Percentiles rank a stretch among this genome's conserved stretches.
Conservation (phyloP, 805 yeast genomes). For the Suhomyces sp. region DNA sequence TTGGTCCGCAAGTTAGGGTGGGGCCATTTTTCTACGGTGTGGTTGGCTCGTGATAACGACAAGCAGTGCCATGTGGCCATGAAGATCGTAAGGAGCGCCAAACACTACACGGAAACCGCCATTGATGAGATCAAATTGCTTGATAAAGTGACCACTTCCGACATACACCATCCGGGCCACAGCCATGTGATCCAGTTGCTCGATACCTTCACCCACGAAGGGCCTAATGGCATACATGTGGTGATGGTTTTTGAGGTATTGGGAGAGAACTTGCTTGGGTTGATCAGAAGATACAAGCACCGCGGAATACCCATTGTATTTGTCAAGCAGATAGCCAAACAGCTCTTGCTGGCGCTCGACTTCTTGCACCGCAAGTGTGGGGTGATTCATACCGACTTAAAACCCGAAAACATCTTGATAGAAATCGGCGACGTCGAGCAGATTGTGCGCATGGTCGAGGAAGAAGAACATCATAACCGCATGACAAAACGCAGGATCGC, state of each 20-base stretch:
- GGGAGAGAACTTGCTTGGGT: conserved; percentile 87
- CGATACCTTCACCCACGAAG: conserved; percentile 82
- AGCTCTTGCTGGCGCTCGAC: conserved; percentile 68
- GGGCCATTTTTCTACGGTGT: conserved; percentile 97
- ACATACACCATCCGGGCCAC: conserved; percentile 74
- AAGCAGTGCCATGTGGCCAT: conserved; percentile 79
- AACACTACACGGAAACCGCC: conserved; percentile 90
- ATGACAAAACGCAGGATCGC: conserved; percentile 35
- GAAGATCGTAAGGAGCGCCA: conserved; percentile 89
- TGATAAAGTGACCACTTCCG: conserved; percentile 60
- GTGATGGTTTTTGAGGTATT: conserved; percentile 97
- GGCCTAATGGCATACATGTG: conserved; percentile 89
- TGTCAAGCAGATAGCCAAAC: conserved; percentile 81
- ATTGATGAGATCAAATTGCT: conserved; percentile 85
- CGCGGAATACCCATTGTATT: conserved; percentile 74
- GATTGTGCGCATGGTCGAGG: conserved; percentile 65
- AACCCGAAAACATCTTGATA: conserved; percentile 73
- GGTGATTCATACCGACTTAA: conserved; percentile 69
- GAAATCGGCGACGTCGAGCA: conserved; percentile 83
- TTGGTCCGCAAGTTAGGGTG: conserved; percentile 91
- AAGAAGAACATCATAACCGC: conserved; percentile 51
- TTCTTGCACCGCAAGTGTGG: conserved; percentile 72
- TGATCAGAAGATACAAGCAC: conserved; percentile 75
- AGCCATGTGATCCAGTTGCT: conserved; percentile 73
- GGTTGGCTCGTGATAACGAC: conserved; percentile 71